Conservation (phyloP, 2,329 filamentous ascomycete species). For the Cladosporium phlei region DNA sequence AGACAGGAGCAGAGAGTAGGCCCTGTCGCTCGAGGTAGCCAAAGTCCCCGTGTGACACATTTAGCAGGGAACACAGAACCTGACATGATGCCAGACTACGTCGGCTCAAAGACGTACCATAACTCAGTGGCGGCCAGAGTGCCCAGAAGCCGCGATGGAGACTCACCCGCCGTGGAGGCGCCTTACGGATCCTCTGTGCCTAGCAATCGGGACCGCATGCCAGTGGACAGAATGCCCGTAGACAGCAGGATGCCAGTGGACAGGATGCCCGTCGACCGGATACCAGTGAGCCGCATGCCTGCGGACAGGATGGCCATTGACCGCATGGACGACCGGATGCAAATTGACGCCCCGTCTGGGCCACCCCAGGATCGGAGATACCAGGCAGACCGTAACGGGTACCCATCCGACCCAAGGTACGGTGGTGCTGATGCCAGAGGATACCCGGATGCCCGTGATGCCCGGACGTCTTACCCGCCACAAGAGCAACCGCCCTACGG, state of each 20-base stretch:
- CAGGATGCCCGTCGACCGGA: slow-evolving; percentile 19
- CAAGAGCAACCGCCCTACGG: slow-evolving; percentile 7
- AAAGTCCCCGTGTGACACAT: slow-evolving; percentile 35
- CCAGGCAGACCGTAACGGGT: slow-evolving; percentile 17
- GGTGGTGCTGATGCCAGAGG: slow-evolving; percentile 18
- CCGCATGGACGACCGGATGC: slow-evolving; percentile 20
- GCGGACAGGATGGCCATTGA: slow-evolving; percentile 23
- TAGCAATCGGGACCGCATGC: slow-evolving; percentile 8
- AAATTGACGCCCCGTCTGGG: slow-evolving; percentile 25
- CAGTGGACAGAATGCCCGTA: slow-evolving; percentile 14
- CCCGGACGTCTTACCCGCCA: slow-evolving; percentile 15
- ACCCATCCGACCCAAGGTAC: slow-evolving; percentile 22
- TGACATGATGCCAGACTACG: slow-evolving; percentile 22
- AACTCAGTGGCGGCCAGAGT: slow-evolving; percentile 11
- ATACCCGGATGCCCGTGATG: slow-evolving; percentile 16
- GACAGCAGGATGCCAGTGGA: slow-evolving; percentile 13
- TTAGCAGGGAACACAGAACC: slow-evolving; percentile 39
- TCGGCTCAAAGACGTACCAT: slow-evolving; percentile 13
- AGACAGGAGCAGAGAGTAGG: slow-evolving; percentile 31
- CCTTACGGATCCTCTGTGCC: slow-evolving; percentile 10
- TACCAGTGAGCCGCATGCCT: slow-evolving; percentile 24
- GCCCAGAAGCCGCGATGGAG: slow-evolving; percentile 13
- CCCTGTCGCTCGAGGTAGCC: slow-evolving; percentile 44
- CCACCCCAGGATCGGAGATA: slow-evolving; percentile 13
- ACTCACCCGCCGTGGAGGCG: slow-evolving; percentile 12